phyloP scores from a whole-genome alignment of 495 filamentous ascomycete species.

The Aspergillus cristatus region DNA sequence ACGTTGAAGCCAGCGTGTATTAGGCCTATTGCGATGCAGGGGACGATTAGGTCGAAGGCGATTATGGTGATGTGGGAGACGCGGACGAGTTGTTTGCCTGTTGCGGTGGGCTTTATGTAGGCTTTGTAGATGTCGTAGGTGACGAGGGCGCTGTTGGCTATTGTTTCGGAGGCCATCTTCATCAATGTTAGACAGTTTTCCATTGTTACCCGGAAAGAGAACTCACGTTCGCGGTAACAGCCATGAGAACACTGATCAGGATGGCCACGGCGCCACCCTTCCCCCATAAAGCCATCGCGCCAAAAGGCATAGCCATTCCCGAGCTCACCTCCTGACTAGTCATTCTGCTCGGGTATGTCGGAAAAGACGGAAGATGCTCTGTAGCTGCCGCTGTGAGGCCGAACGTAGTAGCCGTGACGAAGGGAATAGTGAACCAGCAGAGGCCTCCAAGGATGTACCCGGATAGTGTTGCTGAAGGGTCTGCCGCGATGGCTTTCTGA shows the following conservation, averaged over 20 bases:
- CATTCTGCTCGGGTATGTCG: constrained; percentile 17
- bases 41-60: constrained; percentile 9
- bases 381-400: constrained; percentile 28
- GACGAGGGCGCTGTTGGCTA: constrained; percentile 23
- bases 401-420: no score
- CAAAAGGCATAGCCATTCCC: constrained; percentile 20
- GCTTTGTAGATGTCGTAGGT: constrained; percentile 27
- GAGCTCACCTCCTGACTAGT: constrained; percentile 12
- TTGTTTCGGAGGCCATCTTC: constrained; percentile 23
- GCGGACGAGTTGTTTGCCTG: constrained; percentile 12
- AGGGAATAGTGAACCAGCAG: no score
- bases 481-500: no score
- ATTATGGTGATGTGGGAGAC: constrained; percentile 17
- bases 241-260: constrained; percentile 25
- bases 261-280: constrained; percentile 21
- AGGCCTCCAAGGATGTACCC: no score
- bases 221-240: constrained; percentile 18
- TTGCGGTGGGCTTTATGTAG: constrained; percentile 22
- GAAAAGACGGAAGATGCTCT: constrained; percentile 18
- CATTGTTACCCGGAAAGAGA: no score
- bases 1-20: constrained; percentile 6
- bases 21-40: constrained; percentile 9
- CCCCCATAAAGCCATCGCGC: constrained; percentile 17
- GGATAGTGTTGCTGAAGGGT: no score
- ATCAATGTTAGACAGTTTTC: no score